phyloP scores from a whole-genome alignment of 2,329 filamentous ascomycete genomes.

The Periconia sp. region DNA sequence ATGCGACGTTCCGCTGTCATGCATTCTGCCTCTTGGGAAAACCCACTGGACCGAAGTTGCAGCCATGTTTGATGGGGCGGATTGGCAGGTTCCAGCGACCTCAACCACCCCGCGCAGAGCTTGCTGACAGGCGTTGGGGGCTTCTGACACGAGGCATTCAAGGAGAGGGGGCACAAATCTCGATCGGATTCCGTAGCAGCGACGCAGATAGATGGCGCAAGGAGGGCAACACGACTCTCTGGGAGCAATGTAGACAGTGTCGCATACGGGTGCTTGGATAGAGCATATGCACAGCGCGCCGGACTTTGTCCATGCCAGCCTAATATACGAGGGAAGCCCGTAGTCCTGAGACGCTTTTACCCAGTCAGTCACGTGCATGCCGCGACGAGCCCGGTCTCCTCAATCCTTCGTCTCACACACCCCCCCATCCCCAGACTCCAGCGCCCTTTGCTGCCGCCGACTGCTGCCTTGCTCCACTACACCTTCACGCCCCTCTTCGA shows the following conservation, averaged over 20 bases:
- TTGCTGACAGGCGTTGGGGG: no score
- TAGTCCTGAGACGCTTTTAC: slow-evolving; percentile 7
- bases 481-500: slow-evolving; percentile 10
- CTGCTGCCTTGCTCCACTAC: neutral
- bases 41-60: no score
- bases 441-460: neutral
- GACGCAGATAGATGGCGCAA: neutral
- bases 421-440: neutral
- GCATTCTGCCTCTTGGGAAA: no score
- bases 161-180: no score
- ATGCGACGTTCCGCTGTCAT: no score
- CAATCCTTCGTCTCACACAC: neutral
- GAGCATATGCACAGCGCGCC: neutral
- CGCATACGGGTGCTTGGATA: neutral
- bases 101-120: no score
- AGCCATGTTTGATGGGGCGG: no score
- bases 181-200: no score
- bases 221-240: neutral
- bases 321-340: slow-evolving; percentile 13
- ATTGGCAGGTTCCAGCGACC: no score
- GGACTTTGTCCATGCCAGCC: slow-evolving; percentile 16
- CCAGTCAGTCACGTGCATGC: slow-evolving; percentile 2
- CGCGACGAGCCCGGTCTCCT: neutral
- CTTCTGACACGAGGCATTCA: no score
- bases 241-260: neutral